A percentile compares a stretch with the other conserved stretches of the same genome.
These are phyloP conservation scores for Syzygium oleosum DNA, from an alignment of 345 rosid species.

Conservation along the genomic window DNA sequence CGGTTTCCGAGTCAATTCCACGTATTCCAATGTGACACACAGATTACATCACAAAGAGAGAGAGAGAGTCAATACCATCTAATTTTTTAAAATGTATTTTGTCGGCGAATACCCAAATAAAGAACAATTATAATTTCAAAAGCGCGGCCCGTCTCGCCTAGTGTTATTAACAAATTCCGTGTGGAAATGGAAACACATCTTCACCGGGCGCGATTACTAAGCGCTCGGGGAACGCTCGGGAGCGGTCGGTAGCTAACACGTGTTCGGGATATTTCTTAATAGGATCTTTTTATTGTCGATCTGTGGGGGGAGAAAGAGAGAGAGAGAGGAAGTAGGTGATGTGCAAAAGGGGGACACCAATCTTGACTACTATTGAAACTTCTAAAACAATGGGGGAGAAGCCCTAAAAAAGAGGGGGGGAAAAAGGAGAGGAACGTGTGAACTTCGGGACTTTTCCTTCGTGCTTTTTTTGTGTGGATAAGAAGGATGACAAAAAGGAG, in stretches of 20 bases:
- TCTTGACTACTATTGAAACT: not conserved
- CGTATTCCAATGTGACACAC: not conserved
- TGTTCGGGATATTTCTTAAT: not conserved
- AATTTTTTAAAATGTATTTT: not conserved
- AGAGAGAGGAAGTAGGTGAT: not conserved
- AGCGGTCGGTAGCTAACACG: not conserved
- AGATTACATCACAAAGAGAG: not conserved
- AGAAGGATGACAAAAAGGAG: not conserved
- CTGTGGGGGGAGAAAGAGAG: not conserved
- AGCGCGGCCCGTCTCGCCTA: not conserved
- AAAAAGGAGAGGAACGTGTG: not conserved
- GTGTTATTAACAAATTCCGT: not conserved
- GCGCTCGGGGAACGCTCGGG: not conserved
- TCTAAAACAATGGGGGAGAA: not conserved
- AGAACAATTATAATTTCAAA: not conserved
- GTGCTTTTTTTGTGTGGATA: not conserved
- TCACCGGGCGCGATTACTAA: not conserved
- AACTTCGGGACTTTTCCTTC: not conserved
- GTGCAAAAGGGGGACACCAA: not conserved
- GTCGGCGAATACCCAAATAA: not conserved
- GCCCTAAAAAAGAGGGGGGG: not conserved
- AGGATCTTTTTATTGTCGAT: not conserved
- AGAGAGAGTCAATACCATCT: not conserved
- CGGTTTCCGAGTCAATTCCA: not conserved
- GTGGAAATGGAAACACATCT: no score